These are phyloP conservation scores for Vicia sativa DNA, from an alignment of 306 rosid genomes.

Conservation along the genomic window DNA sequence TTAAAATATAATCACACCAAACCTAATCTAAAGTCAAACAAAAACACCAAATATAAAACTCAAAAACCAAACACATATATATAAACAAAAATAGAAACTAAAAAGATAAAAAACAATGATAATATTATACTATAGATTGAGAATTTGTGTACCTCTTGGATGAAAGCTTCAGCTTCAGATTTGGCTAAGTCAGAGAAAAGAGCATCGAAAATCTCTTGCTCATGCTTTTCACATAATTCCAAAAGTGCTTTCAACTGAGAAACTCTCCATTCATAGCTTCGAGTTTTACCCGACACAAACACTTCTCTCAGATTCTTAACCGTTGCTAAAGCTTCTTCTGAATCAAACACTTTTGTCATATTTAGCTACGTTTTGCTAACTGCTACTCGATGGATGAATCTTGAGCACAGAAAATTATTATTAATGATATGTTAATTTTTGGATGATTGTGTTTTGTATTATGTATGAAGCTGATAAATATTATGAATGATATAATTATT, in stretches of 20 bases:
- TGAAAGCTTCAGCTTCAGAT: constrained; percentile 42
- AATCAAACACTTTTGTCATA: constrained; percentile 43
- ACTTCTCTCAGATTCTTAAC: constrained; percentile 46
- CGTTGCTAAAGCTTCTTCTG: constrained; percentile 45
- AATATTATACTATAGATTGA: background rate
- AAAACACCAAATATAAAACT: background rate
- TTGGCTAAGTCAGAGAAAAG: constrained; percentile 59
- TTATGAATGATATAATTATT: too few relatives aligned
- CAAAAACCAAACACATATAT: background rate
- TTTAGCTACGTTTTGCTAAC: background rate
- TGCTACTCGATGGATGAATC: too few relatives aligned
- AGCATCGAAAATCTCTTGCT: constrained; percentile 47
- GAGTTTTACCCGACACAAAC: constrained; percentile 51
- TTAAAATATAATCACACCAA: too few relatives aligned
- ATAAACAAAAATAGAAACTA: background rate
- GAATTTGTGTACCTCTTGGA: constrained; percentile 41
- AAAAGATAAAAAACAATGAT: background rate
- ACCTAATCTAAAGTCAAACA: background rate
- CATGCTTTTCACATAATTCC: constrained; percentile 38
- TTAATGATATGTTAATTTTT: too few relatives aligned
- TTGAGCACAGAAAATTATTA: too few relatives aligned
- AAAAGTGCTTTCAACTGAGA: constrained; percentile 53
- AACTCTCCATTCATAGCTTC: constrained; percentile 59
- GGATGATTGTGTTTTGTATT: too few relatives aligned
- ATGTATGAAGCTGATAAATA: too few relatives aligned